phyloP scores from a whole-genome alignment of 2,329 filamentous ascomycete genomes.

The Epichloe gansuensis region DNA sequence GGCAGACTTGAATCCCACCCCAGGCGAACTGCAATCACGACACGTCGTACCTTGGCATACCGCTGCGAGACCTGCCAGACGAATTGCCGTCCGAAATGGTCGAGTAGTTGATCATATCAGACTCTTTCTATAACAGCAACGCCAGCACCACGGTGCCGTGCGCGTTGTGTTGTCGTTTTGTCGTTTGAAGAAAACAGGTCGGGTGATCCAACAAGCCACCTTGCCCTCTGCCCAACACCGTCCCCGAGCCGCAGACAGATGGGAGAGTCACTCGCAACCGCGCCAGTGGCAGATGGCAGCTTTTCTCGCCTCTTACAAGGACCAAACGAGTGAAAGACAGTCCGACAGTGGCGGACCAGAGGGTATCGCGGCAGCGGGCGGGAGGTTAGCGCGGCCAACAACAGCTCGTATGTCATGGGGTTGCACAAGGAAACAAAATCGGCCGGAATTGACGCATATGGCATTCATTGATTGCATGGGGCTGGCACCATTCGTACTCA shows the following conservation, averaged over 20 bases:
- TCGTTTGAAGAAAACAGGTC: background rate
- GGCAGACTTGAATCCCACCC: background rate
- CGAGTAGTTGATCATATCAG: slow-evolving; percentile 43
- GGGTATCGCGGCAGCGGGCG: background rate
- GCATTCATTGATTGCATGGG: background rate
- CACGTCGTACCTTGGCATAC: slow-evolving; percentile 35
- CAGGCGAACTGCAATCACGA: background rate
- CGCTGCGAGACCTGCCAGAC: slow-evolving; percentile 26
- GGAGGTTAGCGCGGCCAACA: background rate
- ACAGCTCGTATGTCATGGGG: background rate
- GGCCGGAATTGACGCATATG: background rate
- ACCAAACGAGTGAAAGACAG: background rate
- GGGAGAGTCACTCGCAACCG: background rate
- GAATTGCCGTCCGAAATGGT: slow-evolving; percentile 36
- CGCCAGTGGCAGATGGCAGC: background rate
- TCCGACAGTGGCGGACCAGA: background rate
- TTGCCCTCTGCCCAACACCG: background rate
- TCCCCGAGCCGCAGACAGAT: background rate
- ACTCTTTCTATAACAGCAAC: background rate
- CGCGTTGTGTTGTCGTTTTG: background rate
- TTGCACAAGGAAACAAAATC: background rate
- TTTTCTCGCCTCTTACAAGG: background rate
- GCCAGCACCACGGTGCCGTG: slow-evolving; percentile 3
- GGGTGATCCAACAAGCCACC: background rate
- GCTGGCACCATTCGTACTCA: background rate